phyloP scores from a whole-genome alignment of 257 asterid species.

The Gynochthodes officinalis region DNA sequence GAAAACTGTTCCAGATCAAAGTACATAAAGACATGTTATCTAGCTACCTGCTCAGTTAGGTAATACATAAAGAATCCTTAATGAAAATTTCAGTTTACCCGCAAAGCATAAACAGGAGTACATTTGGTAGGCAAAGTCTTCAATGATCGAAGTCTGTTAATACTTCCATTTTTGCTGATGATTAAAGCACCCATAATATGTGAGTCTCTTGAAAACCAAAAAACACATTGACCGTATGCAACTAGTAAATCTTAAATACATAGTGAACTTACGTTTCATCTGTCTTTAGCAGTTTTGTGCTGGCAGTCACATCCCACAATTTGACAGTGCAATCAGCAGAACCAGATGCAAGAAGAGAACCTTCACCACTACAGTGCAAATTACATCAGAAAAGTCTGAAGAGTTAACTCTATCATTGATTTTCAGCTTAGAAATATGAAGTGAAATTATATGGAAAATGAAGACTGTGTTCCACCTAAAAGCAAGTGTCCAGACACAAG shows the following conservation, averaged over 20 bases:
- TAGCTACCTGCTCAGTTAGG: not conserved
- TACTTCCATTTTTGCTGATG: constrained; percentile 58
- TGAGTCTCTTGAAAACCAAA: not conserved
- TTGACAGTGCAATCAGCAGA: constrained; percentile 98
- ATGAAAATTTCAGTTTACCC: constrained; percentile 26
- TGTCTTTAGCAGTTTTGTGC: constrained; percentile 58
- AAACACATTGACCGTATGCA: not conserved
- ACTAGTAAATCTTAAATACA: not conserved
- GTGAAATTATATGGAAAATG: not conserved
- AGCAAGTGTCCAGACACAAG: constrained; percentile 95
- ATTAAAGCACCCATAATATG: not conserved
- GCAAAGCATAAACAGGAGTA: constrained; percentile 55
- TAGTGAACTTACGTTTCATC: constrained; percentile 68
- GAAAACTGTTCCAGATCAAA: constrained; percentile 40
- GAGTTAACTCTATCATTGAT: not conserved
- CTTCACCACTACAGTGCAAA: constrained; percentile 71
- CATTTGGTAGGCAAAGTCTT: constrained; percentile 67
- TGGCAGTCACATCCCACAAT: constrained; percentile 89
- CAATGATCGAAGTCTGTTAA: constrained; percentile 69
- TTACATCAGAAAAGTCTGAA: constrained; percentile 9
- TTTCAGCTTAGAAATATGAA: constrained; percentile 1
- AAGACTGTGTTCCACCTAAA: constrained; percentile 55
- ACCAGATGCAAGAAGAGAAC: constrained; percentile 98
- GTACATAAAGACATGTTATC: not conserved
- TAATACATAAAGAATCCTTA: not conserved